Conservation (phyloP, 768 basidiomycete genomes). For the Dictyophora rubrovolvata region DNA sequence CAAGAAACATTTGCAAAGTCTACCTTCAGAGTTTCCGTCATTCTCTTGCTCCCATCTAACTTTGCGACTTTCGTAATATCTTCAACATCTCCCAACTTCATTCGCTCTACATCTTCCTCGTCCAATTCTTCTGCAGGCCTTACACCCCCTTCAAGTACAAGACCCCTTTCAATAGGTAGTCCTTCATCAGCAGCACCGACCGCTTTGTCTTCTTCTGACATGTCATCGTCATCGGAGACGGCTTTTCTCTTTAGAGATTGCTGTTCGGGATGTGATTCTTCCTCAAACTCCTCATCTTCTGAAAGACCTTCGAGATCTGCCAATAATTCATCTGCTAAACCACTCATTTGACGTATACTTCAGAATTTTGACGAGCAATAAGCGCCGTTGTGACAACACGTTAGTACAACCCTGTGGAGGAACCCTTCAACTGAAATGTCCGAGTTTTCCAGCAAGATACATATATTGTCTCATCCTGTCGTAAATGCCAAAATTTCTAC, state of each 20-base stretch:
- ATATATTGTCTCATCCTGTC: slow-evolving; percentile 59
- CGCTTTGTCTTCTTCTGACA: slow-evolving; percentile 38
- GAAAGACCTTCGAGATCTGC: slow-evolving; percentile 87
- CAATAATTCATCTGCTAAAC: slow-evolving; percentile 84
- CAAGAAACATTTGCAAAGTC: slow-evolving; percentile 2
- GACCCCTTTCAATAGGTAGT: slow-evolving; percentile 35
- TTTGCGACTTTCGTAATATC: slow-evolving; percentile 86
- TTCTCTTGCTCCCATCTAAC: slow-evolving; percentile 76
- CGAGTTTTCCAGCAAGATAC: slow-evolving; percentile 23
- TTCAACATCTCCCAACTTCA: slow-evolving; percentile 79
- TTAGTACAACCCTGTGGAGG: too few relatives aligned
- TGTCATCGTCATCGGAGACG: slow-evolving; percentile 35
- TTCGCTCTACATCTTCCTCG: slow-evolving; percentile 85
- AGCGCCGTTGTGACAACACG: too few relatives aligned
- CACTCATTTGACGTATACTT: slow-evolving; percentile 40
- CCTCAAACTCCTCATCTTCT: slow-evolving; percentile 46
- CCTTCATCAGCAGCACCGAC: slow-evolving; percentile 28
- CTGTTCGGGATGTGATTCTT: slow-evolving; percentile 22
- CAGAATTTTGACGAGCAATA: background rate
- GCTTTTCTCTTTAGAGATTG: slow-evolving; percentile 54
- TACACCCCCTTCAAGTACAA: slow-evolving; percentile 79
- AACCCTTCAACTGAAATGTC: background rate
- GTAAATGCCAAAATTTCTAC: slow-evolving; percentile 65
- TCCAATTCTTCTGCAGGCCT: slow-evolving; percentile 95
- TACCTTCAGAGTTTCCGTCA: slow-evolving; percentile 81